Percentiles rank a stretch among this genome's conserved stretches.
These are phyloP conservation scores for Phytopythium chamaehyphon DNA, from an alignment of 352 stramenopile species.

Conservation along the genomic window DNA sequence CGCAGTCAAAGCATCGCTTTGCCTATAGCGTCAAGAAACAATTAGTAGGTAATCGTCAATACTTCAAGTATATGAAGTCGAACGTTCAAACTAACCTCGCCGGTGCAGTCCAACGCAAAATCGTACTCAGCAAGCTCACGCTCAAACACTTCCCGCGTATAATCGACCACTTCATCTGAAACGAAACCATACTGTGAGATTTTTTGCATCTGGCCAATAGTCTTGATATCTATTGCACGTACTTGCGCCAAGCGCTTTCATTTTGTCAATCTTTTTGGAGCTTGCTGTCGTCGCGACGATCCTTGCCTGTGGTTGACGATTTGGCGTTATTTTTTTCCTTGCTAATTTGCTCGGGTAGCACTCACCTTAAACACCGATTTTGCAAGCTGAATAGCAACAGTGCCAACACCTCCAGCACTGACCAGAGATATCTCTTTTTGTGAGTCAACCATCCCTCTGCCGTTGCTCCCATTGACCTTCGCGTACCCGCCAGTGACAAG, in stretches of 20 bases:
- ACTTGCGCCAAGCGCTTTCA: conserved; percentile 58
- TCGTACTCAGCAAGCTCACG: conserved; percentile 66
- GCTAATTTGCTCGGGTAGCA: not conserved
- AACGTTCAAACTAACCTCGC: conserved; percentile 37
- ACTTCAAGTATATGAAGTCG: not conserved
- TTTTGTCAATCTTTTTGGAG: conserved; percentile 53
- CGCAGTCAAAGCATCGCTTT: conserved; percentile 57
- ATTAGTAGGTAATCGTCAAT: not conserved
- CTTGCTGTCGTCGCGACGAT: conserved; percentile 73
- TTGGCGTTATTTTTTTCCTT: no score
- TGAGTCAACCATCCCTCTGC: no score
- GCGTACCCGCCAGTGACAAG: conserved; percentile 62
- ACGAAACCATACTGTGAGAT: no score
- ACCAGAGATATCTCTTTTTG: no score
- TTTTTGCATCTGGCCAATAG: no score
- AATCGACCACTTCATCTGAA: conserved; percentile 67
- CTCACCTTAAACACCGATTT: conserved; percentile 70
- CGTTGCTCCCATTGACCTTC: not conserved
- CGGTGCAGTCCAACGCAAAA: conserved; percentile 73
- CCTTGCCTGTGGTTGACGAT: conserved; percentile 20
- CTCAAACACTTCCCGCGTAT: conserved; percentile 61
- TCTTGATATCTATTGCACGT: no score
- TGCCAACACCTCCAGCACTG: conserved; percentile 64
- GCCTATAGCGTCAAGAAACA: conserved; percentile 17
- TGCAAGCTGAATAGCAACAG: conserved; percentile 70